These are phyloP conservation scores for Diaporthe ampelina DNA, from an alignment of 2,329 filamentous ascomycete species.

Conservation along the genomic window DNA sequence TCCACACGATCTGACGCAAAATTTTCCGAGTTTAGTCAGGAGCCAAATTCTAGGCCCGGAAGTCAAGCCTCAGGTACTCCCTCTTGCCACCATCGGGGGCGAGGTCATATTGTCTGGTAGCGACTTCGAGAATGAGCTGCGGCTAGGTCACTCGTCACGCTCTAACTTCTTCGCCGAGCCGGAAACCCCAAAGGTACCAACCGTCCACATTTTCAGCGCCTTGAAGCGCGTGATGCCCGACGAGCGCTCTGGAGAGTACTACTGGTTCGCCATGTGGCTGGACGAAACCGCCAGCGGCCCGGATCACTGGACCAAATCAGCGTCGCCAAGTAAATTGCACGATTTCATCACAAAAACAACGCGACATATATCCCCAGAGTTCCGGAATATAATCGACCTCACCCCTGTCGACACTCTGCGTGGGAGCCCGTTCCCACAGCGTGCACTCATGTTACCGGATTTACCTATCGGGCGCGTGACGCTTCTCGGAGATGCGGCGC, in stretches of 20 bases:
- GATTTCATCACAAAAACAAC: background rate
- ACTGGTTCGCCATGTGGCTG: background rate
- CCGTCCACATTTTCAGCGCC: background rate
- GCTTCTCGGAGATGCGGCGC: constrained; percentile 1
- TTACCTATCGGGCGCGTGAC: background rate
- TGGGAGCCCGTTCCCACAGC: background rate
- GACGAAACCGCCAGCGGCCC: background rate
- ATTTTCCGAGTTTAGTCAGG: background rate
- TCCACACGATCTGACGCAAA: too few species aligned
- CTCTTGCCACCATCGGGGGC: background rate
- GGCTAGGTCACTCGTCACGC: constrained; percentile 4
- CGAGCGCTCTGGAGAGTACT: constrained; percentile 1
- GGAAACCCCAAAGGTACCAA: background rate
- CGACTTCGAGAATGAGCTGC: constrained; percentile 16
- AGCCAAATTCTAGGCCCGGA: background rate
- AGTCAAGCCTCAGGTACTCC: background rate
- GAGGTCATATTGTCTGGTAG: background rate
- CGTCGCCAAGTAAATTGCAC: background rate
- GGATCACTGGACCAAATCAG: background rate
- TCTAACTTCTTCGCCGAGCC: background rate
- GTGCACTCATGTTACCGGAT: background rate
- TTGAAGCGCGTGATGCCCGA: background rate
- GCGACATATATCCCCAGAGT: background rate
- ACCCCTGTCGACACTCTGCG: background rate
- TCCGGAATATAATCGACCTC: background rate